Base-by-base conservation (phyloP, 495 filamentous ascomycete genomes). In the Podospora anserina region DNA sequence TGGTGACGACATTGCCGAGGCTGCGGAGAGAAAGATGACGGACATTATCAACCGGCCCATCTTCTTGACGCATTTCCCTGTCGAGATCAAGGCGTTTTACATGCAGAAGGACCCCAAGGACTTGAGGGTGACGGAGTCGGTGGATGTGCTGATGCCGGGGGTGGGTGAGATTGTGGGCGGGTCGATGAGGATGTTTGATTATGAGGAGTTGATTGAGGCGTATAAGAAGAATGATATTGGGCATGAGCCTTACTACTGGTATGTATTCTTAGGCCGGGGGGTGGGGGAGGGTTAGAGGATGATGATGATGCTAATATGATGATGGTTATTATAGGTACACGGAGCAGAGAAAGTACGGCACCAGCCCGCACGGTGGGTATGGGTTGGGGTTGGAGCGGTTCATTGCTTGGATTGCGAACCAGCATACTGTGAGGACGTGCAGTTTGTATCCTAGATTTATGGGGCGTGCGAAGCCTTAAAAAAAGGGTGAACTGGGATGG, bases 81-180 rank as follows among this genome's bases (percentile, higher is more conserved):
- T 89, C 44, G 91, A 94, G 80, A 96, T 99, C 86, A 99, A 99
- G 86, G 92, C 95, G 4, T 99, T 99, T 81, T 99, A 99, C 83
- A 99, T 99, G 95, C 92, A 92, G 84, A 96, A 93, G 81, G 95
- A 94, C 68, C 82, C 83, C 15, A 77, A 86, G 18, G 95, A 99
- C 75, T 83, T 81, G 61, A 87, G 94, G n/a, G 91, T 97, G 49
- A 99, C 95, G 0, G 95, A 99, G 85, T 94, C 90, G 70, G 96
- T 98, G 1, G 95, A 99, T 74, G 91, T 92, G 61, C 81, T 99
- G 69, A 97, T 98, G 93, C 94, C 94, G 0, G 73, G 71, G 2
- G 71, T 74, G 26, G 95, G 95, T 67, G 95, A 99, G 81, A 97
- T 99, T 71, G 92, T 98, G 6, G 95, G 95, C 63, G 96, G 94